Evolutionary conservation across 1,284 basidiomycete species (phyloP), one percentile per base, ranked within the genome.

Genomic region (Ustanciosporium gigantosporum): DNA sequence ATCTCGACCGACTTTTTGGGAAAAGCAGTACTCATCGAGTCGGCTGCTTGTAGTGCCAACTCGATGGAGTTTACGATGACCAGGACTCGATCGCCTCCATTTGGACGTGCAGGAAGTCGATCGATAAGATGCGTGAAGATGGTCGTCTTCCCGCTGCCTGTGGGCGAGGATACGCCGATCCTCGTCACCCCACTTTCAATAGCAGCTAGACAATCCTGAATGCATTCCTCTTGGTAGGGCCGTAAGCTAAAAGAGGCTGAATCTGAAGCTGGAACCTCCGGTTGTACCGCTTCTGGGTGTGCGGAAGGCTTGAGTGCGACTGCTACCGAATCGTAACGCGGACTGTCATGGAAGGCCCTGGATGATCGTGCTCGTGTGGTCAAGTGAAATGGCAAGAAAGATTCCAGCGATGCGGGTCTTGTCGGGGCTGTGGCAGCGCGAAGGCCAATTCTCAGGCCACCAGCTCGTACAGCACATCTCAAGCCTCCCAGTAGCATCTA

Each of bases 121-220:
- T 61, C 46, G 17, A 74, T 53, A n/a, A 76, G 62, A 24, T 66
- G 65, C 3, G 66, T 68, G 35, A 87, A 80, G 93, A 97, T 88
- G 1, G 89, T 90, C 0, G 93, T 96, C 79, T 97, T 97, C 7
- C 93, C 93, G 22, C 89, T 65, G 3, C 76, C 79, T 17, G 93
- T 95, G 9, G 92, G 91, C 1, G 91, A 82, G 13, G 89, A 93
- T 19, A 94, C 89, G n/a, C 92, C 92, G 37, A 96, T 88, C 19
- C 92, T 86, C 2, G 85, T 85, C 22, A 80, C 47, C 4, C 82
- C 83, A 14, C 85, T 84, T 20, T 79, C 73, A 17, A 96, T 81
- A 2, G 91, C 89, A 11, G 84, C 82, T 3, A 87, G 80, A 73
- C 92, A 95, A 3, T 89, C 85, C 17, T 85, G 80, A 25, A 97